Evolutionary conservation across 179 eudicot genomes (phyloP).

Genomic region (Silene noctiflora): DNA sequence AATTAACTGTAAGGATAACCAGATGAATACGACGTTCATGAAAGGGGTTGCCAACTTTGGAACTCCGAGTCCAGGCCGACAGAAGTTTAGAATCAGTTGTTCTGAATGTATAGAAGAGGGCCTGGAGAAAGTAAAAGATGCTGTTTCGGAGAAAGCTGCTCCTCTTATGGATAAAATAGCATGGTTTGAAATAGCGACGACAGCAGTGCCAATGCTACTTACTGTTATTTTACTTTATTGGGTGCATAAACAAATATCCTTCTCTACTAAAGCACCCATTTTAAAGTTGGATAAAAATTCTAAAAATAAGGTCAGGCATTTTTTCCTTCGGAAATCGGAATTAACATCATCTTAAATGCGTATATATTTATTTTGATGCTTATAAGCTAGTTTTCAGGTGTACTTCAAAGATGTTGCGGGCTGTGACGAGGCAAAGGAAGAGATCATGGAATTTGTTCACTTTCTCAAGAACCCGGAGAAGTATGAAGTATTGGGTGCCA

Average conservation of each 20-base stretch:
- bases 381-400: constrained; percentile 28
- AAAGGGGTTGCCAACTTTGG: constrained; percentile 8
- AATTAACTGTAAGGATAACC: not conserved
- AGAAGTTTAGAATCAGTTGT: not conserved
- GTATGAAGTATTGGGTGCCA: constrained; percentile 68
- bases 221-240: not conserved
- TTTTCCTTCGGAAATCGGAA: not conserved
- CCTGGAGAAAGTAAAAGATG: constrained; percentile 63
- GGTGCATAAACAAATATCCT: constrained; percentile 42
- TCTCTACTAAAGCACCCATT: constrained; percentile 58
- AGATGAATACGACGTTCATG: constrained; percentile 14
- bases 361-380: not conserved
- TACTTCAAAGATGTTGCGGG: constrained; percentile 75
- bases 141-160: constrained; percentile 53
- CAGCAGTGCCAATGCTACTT: not conserved
- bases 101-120: constrained; percentile 44
- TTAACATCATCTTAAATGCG: not conserved
- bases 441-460: constrained; percentile 72
- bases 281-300: constrained; percentile 69
- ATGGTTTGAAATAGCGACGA: constrained; percentile 26
- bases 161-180: constrained; percentile 41
- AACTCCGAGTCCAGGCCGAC: not conserved
- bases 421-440: constrained; percentile 70
- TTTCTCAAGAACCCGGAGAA: constrained; percentile 70
- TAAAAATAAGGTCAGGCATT: constrained; percentile 61